Conservation (phyloP, 176 grass and related monocot species). For the Carex cristatella region DNA sequence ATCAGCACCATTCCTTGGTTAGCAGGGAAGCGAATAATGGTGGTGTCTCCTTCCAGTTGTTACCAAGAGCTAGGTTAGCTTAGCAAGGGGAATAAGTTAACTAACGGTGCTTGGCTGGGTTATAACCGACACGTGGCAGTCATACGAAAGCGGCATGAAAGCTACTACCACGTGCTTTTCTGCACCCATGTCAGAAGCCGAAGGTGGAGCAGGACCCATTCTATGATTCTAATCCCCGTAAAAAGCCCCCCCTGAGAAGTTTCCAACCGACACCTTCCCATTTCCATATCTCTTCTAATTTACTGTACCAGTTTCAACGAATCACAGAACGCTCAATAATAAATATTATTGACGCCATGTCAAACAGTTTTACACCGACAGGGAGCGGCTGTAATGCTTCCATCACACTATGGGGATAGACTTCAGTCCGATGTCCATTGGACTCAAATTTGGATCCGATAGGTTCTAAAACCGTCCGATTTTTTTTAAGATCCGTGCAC, state of each 20-base stretch:
- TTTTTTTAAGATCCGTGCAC: no score
- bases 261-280: slow-evolving; percentile 53
- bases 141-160: slow-evolving; percentile 53
- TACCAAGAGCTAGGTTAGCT: slow-evolving; percentile 29
- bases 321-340: background rate
- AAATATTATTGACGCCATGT: background rate
- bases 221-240: background rate
- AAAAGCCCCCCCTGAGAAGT: slow-evolving; percentile 23
- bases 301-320: background rate
- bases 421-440: no score
- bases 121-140: slow-evolving; percentile 57
- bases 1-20: background rate
- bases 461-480: no score
- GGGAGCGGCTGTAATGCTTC: background rate
- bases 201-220: slow-evolving; percentile 37
- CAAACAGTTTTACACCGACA: background rate
- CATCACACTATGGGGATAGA: background rate
- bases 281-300: background rate
- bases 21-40: background rate
- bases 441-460: no score
- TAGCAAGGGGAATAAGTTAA: slow-evolving; percentile 6
- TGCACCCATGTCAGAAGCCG: slow-evolving; percentile 61
- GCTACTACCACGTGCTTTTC: slow-evolving; percentile 52
- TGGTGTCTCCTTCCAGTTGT: background rate
- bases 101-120: slow-evolving; percentile 25